Percentiles rank a stretch among this genome's conserved stretches.
These are phyloP conservation scores for Pseudopithomyces chartarum DNA, from an alignment of 2,329 filamentous ascomycete genomes.

Conservation along the genomic window DNA sequence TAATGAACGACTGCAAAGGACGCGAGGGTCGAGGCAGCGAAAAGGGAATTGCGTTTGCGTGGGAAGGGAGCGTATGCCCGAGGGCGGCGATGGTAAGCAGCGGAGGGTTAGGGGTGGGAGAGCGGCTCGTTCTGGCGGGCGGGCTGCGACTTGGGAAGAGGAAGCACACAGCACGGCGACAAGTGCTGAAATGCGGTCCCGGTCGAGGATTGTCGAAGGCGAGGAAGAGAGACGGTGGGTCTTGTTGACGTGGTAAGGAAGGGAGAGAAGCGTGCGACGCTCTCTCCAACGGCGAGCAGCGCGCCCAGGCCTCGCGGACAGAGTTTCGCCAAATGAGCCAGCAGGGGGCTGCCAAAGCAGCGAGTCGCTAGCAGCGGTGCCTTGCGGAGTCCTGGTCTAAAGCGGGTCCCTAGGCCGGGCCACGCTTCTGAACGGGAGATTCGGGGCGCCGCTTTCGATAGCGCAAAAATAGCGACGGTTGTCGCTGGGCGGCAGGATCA, in stretches of 20 bases:
- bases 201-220: constrained; percentile 43
- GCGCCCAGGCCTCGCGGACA: constrained; percentile 24
- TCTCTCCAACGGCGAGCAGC: constrained; percentile 16
- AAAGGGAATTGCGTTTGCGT: constrained; percentile 38
- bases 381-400: constrained; percentile 16
- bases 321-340: constrained; percentile 21
- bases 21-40: constrained; percentile 13
- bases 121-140: constrained; percentile 7
- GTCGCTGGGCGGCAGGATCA: constrained; percentile 7
- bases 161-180: constrained; percentile 38
- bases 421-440: constrained; percentile 12
- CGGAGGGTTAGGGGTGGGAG: constrained; percentile 17
- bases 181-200: constrained; percentile 33
- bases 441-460: constrained; percentile 26
- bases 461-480: constrained; percentile 28
- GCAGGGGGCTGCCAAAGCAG: constrained; percentile 11
- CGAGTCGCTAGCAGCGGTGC: constrained; percentile 29
- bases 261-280: constrained; percentile 17
- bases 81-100: constrained; percentile 20
- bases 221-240: constrained; percentile 28
- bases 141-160: constrained; percentile 38
- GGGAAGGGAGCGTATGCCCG: constrained; percentile 43
- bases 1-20: constrained; percentile 31
- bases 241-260: constrained; percentile 23
- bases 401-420: constrained; percentile 21